Evolutionary conservation across 208 protist species (phyloP).

Genomic region (Kentomonas sorsogonicus): DNA sequence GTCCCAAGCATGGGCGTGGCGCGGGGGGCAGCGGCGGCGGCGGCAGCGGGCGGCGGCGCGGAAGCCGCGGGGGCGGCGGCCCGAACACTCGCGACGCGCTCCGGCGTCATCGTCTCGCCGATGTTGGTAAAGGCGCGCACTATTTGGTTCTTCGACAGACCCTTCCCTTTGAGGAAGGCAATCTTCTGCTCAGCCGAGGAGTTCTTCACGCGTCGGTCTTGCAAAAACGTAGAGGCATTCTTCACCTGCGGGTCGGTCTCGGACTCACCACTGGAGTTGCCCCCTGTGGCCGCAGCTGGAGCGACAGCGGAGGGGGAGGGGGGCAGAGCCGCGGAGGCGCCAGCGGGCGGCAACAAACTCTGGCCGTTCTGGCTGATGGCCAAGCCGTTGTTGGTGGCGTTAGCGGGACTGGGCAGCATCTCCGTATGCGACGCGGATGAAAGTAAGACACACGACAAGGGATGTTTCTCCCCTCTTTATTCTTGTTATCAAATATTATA

Average conservation of each 20-base stretch:
- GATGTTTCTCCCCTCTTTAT: too few relatives aligned
- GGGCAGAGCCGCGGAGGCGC: too few relatives aligned
- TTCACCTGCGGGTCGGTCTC: constrained; percentile 24
- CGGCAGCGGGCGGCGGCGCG: not conserved
- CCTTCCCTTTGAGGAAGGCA: constrained; percentile 71
- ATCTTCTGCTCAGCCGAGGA: constrained; percentile 60
- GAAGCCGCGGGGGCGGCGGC: not conserved
- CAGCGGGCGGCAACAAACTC: too few relatives aligned
- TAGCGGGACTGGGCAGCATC: too few relatives aligned
- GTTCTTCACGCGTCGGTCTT: constrained; percentile 44
- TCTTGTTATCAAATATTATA: too few relatives aligned
- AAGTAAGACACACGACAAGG: too few relatives aligned
- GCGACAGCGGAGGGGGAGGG: too few relatives aligned
- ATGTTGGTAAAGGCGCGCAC: constrained; percentile 57
- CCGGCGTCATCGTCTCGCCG: constrained; percentile 14
- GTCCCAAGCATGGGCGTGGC: not conserved
- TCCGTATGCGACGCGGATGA: too few relatives aligned
- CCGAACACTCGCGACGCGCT: not conserved
- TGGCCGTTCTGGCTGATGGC: too few relatives aligned
- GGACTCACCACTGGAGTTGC: constrained; percentile 9
- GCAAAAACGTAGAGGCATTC: constrained; percentile 60
- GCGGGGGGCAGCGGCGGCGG: not conserved
- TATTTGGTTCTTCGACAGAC: constrained; percentile 60
- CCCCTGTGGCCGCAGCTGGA: too few relatives aligned
- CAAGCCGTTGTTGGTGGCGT: too few relatives aligned